Evolutionary conservation across 805 yeast species (phyloP).

Genomic region (Candida methanosorbosa): DNA sequence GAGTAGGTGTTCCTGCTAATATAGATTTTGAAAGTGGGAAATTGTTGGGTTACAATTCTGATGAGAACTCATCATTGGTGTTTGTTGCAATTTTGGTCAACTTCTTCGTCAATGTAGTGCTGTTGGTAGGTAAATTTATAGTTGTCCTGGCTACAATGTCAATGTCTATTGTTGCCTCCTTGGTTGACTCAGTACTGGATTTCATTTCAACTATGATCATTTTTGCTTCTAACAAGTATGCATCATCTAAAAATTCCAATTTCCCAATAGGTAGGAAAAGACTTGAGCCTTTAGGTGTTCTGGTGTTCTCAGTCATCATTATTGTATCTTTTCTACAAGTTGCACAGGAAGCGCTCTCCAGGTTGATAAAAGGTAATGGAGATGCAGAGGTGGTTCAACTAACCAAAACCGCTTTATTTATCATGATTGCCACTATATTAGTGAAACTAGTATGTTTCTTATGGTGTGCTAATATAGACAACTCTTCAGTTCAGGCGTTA

Average conservation of each 20-base stretch:
- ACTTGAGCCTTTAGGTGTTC: conserved; percentile 70
- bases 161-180: conserved; percentile 68
- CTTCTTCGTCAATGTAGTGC: conserved; percentile 47
- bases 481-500: conserved; percentile 66
- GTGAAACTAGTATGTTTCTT: conserved; percentile 53
- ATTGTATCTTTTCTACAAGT: conserved; percentile 67
- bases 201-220: conserved; percentile 69
- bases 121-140: conserved; percentile 50
- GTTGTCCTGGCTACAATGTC: conserved; percentile 62
- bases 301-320: conserved; percentile 64
- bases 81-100: conserved; percentile 56
- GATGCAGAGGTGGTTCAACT: conserved; percentile 36
- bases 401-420: conserved; percentile 39
- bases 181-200: conserved; percentile 69
- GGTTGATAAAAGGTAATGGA: conserved; percentile 20
- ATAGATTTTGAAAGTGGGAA: conserved; percentile 50
- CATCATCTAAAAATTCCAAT: conserved; percentile 21
- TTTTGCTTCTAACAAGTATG: conserved; percentile 45
- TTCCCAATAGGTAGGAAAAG: conserved; percentile 69
- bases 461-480: conserved; percentile 52
- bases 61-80: conserved; percentile 32
- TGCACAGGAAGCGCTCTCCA: conserved; percentile 50
- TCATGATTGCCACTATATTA: conserved; percentile 57
- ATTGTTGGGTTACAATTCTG: conserved; percentile 39
- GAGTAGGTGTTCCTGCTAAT: conserved; percentile 45